Evolutionary conservation across 2,329 filamentous ascomycete species (phyloP).

Genomic region (Scedosporium minutisporum): DNA sequence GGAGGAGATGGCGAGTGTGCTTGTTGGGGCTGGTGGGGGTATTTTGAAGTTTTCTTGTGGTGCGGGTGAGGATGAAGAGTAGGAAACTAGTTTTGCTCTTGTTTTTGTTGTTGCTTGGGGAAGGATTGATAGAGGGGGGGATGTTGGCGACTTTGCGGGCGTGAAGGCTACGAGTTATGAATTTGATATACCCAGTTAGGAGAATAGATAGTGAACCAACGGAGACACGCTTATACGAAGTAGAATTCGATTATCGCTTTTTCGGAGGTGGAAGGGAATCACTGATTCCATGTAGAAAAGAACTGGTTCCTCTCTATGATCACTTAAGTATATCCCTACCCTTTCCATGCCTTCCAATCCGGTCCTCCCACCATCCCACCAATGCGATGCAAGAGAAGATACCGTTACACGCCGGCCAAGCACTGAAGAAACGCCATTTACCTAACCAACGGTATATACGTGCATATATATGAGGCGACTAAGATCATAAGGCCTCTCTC

Average conservation of each 20-base stretch:
- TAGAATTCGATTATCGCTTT: not conserved
- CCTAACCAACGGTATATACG: no score
- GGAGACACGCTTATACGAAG: not conserved
- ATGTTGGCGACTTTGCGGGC: not conserved
- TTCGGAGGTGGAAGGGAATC: not conserved
- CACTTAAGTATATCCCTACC: no score
- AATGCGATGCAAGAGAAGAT: no score
- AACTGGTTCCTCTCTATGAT: no score
- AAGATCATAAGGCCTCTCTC: no score
- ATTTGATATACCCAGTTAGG: not conserved
- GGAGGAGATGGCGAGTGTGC: constrained; percentile 4
- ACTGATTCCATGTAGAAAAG: no score
- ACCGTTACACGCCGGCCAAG: no score
- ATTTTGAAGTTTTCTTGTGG: not conserved
- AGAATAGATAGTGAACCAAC: not conserved
- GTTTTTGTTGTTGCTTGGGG: not conserved
- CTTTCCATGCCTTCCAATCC: no score
- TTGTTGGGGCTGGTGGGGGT: not conserved
- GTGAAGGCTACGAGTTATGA: not conserved
- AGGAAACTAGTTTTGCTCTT: not conserved
- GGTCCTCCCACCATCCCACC: no score
- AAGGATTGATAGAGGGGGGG: not conserved
- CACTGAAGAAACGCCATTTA: no score
- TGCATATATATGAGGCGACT: no score
- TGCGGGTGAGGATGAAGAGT: not conserved